Evolutionary conservation across 2,329 filamentous ascomycete genomes (phyloP).

Genomic region (Thielaviopsis populi): DNA sequence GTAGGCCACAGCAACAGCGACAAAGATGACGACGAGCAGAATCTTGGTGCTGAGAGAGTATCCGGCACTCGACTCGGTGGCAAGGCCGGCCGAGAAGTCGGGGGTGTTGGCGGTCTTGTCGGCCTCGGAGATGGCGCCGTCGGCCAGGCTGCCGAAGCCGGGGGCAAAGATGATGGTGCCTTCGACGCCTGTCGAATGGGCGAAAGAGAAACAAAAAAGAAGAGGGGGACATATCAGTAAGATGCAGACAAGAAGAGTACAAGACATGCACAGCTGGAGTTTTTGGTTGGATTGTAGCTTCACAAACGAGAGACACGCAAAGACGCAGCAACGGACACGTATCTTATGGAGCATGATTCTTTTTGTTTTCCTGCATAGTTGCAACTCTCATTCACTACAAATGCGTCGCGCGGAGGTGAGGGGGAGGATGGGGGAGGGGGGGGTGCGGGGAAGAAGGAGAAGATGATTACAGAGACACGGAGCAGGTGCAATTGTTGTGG

Average conservation of each 20-base stretch:
- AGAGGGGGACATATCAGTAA: conserved; percentile 12
- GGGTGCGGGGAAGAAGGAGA: neutral
- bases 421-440: neutral
- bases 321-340: neutral
- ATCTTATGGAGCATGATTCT: neutral
- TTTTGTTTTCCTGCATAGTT: neutral
- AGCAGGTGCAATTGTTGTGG: neutral
- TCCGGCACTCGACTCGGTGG: conserved; percentile 1
- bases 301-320: conserved; percentile 8
- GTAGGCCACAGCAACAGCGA: conserved; percentile 12
- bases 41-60: conserved; percentile 14
- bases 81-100: neutral
- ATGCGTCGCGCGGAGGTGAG: neutral
- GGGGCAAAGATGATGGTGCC: conserved; percentile 13
- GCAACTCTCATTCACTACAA: conserved; percentile 2
- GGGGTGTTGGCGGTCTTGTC: conserved; percentile 11
- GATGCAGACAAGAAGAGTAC: neutral
- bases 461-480: neutral
- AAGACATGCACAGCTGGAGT: neutral
- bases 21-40: conserved; percentile 15
- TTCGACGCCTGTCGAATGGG: conserved; percentile 12
- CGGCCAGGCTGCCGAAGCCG: conserved; percentile 12
- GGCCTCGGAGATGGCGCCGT: conserved; percentile 15
- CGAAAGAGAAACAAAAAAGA: neutral
- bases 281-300: neutral